Evolutionary conservation across 768 basidiomycete species (phyloP), one percentile per base, ranked within the genome.

Genomic region (Omphalotus guepiniiformis): DNA sequence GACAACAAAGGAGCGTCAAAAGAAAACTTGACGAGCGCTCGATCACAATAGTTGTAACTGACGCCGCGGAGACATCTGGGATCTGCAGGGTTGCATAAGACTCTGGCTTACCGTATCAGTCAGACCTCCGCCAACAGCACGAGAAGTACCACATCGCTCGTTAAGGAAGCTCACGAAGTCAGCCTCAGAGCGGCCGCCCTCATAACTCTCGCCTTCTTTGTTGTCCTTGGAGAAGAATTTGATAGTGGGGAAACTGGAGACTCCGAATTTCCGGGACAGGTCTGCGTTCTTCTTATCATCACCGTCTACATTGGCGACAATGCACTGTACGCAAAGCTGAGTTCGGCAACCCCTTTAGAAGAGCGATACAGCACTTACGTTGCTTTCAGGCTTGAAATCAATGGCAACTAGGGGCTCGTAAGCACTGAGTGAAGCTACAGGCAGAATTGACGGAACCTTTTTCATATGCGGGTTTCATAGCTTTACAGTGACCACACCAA

Each of bases 401-500:
- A 69, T 65, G 26, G 93, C 93, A 35, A 93, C 86, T 87, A 47
- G 25, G 26, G 18, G 27, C 23, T 18, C 27, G 15, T 11, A 39
- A 15, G 23, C 22, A 21, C 19, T 39, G 27, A 34, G 23, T 41
- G 1, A 40, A 25, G n/a, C 37, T 21, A 40, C 8, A 27, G 44
- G 28, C 1, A 28, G 29, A 13, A 11, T 19, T 21, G 36, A 8
- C 21, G 47, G 50, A 6, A 85, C 84, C 83, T 63, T 88, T 76
- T 63, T 94, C 93, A 59, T 88, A 93, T 26, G 75, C 73, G 16
- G 93, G 93, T 66, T 94, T 94, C 65, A 96, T 63, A 54, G 51
- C 76, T 72, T 97, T 97, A 79, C 95, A 97, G 73, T 98, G 93
- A 25, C 93, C 92, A 55, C 94, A 94, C 91, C 89, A 86, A 30